Base-by-base conservation (phyloP, 768 basidiomycete species). In the Trametes punicea region DNA sequence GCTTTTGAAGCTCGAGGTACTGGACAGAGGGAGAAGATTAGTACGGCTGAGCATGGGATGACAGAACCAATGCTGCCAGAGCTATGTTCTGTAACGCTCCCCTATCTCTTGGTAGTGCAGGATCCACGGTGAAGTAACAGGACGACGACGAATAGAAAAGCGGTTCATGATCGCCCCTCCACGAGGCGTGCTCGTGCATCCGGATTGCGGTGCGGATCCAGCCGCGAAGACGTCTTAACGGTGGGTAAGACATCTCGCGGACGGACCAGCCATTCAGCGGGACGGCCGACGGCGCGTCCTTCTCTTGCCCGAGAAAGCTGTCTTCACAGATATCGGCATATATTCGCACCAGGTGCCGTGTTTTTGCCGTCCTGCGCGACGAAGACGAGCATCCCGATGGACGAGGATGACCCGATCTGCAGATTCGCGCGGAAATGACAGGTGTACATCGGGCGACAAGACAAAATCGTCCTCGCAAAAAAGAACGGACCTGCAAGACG, bases 1-100 rank as follows among this genome's bases (percentile, higher is more conserved):
- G 96, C 65, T 78, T 82, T 65, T 84, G 80, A n/a, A 90, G 78
- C 50, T 79, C 81, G 46, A 87, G 82, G 68, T 90, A 91, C 88
- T 90, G 59, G 15, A 47, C 40, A 56, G 30, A n/a, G 30, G 9
- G 23, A 16, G 36, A 20, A 54, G 41, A 34, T 66, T 47, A 62
- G 62, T 49, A 49, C 33, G 31, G 6, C 45, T 34, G 46, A n/a
- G 2, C 27, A 34, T n/a, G 1, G 7, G 44, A 46, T 27, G 21
- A 10, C 16, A n/a, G 3, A 3, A 10, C 11, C 3, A 26, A 38
- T 21, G 20, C 23, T n/a, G n/a, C n/a, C n/a, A n/a, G n/a, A n/a
- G n/a, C n/a, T n/a, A n/a, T n/a, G n/a, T n/a, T n/a, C n/a, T n/a
- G n/a, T n/a, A n/a, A n/a, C n/a, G n/a, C n/a, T n/a, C n/a, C n/a